Percentiles rank a stretch among this genome's conserved stretches.
Conservation (phyloP, 768 basidiomycete genomes). For the Amanita phalloides region DNA sequence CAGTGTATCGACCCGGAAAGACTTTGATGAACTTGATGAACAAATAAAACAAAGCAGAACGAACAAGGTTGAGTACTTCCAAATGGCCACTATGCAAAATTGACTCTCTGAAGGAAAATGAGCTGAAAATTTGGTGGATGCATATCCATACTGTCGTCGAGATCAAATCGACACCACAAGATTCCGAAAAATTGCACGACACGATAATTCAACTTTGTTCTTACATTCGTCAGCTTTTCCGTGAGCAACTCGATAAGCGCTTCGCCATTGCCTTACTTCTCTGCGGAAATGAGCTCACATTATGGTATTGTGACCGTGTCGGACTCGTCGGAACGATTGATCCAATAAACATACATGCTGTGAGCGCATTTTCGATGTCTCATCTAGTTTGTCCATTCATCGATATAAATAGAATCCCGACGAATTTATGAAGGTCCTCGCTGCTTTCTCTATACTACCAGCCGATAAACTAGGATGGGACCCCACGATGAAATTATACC, state of each 20-base stretch:
- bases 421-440: background rate
- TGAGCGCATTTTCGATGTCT: background rate
- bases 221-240: constrained; percentile 9
- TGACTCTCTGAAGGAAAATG: background rate
- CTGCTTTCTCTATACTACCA: background rate
- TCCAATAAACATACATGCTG: constrained; percentile 7
- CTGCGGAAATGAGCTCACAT: constrained; percentile 1
- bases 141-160: background rate
- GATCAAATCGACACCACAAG: background rate
- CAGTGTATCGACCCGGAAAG: background rate
- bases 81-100: too few relatives aligned
- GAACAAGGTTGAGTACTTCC: background rate
- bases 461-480: background rate
- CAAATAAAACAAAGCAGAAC: background rate
- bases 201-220: background rate
- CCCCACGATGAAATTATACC: background rate
- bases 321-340: constrained; percentile 5
- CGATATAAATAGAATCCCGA: background rate
- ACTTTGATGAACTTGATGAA: background rate
- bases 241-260: constrained; percentile 8
- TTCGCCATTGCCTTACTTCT: constrained; percentile 6
- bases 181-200: background rate
- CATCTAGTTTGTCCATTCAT: background rate
- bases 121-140: background rate
- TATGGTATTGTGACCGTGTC: constrained; percentile 6